phyloP scores from a whole-genome alignment of 2,329 filamentous ascomycete species.

The Cryphonectria radicalis region DNA sequence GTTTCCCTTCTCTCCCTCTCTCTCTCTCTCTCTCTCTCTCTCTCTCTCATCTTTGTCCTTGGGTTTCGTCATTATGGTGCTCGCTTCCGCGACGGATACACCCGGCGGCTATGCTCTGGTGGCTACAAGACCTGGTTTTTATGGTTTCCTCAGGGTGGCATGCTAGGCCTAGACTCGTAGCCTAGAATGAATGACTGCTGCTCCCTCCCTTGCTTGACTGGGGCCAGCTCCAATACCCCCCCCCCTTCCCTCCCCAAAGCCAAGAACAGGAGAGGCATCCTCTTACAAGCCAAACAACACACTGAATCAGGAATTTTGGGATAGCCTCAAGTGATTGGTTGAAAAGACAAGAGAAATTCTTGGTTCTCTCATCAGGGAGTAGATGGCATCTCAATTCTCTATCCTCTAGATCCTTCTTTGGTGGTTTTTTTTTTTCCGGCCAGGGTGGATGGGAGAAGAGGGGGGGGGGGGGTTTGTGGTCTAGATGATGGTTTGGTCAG shows the following conservation, averaged over 20 bases:
- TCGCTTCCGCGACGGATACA: neutral
- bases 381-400: no score
- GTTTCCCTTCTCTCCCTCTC: no score
- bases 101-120: neutral
- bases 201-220: neutral
- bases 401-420: no score
- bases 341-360: neutral
- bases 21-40: no score
- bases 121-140: neutral
- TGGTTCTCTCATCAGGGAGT: no score
- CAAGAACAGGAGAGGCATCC: neutral
- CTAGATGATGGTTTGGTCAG: no score
- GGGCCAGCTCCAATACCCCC: neutral
- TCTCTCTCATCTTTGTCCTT: neutral
- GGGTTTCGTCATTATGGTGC: neutral
- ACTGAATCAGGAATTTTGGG: no score
- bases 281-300: neutral
- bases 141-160: neutral
- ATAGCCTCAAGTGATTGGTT: no score
- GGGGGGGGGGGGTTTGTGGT: no score
- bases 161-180: neutral
- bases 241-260: no score
- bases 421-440: no score
- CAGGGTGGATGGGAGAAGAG: no score
- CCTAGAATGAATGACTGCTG: neutral